Conservation (phyloP, 352 stramenopile species). For the Globisporangium megalacanthum region DNA sequence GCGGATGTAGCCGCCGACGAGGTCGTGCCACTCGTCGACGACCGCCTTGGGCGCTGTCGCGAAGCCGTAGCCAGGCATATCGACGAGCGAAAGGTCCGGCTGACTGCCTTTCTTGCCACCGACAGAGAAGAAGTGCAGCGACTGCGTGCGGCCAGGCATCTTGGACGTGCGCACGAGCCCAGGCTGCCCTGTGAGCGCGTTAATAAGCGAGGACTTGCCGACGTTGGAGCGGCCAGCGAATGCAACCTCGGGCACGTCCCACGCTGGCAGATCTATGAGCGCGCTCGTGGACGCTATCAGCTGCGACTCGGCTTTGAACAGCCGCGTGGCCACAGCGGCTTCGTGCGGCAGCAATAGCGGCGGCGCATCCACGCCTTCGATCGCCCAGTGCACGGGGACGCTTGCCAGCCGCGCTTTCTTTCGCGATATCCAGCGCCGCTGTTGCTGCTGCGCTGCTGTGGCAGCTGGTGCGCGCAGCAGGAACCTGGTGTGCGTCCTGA, state of each 20-base stretch:
- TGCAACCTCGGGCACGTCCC: conserved; percentile 72
- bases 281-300: conserved; percentile 65
- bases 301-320: conserved; percentile 55
- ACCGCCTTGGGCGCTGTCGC: conserved; percentile 67
- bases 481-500: background rate
- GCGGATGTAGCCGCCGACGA: conserved; percentile 77
- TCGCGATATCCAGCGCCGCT: conserved; percentile 27
- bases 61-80: conserved; percentile 87
- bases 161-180: conserved; percentile 78
- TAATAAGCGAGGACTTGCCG: conserved; percentile 87
- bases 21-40: conserved; percentile 69
- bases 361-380: conserved; percentile 43
- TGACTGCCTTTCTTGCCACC: conserved; percentile 66
- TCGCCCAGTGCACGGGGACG: conserved; percentile 50
- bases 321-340: conserved; percentile 44
- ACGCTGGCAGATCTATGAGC: conserved; percentile 52
- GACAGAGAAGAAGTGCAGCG: conserved; percentile 78
- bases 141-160: conserved; percentile 80
- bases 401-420: conserved; percentile 50
- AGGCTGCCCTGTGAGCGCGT: conserved; percentile 66
- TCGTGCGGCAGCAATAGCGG: conserved; percentile 57
- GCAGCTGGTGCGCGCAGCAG: no score
- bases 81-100: conserved; percentile 64
- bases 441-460: background rate
- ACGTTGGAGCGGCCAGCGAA: conserved; percentile 87